phyloP scores from a whole-genome alignment of 2,329 filamentous ascomycete genomes.

The Scytalidium lignicola region DNA sequence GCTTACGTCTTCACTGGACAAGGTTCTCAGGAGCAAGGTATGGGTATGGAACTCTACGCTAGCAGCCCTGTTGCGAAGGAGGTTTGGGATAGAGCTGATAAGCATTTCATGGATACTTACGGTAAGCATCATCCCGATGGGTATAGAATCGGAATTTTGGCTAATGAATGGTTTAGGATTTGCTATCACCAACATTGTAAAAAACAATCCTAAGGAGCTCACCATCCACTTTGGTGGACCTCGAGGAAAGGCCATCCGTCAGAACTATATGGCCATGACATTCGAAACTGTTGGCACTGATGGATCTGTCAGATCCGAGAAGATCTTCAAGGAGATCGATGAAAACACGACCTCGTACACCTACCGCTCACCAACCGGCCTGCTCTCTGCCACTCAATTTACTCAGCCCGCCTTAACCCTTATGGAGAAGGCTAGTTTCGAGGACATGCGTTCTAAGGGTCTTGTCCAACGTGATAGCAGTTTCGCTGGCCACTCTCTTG shows the following conservation, averaged over 20 bases:
- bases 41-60: slow-evolving; percentile 98
- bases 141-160: not conserved
- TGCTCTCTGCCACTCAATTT: slow-evolving; percentile 96
- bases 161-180: slow-evolving; percentile 55
- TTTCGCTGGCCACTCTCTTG: slow-evolving; percentile 95
- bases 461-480: slow-evolving; percentile 94
- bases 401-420: slow-evolving; percentile 94
- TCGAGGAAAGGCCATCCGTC: slow-evolving; percentile 91
- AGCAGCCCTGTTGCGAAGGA: slow-evolving; percentile 93
- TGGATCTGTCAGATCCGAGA: slow-evolving; percentile 93
- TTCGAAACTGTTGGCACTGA: slow-evolving; percentile 96
- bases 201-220: slow-evolving; percentile 98
- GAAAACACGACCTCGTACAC: slow-evolving; percentile 95
- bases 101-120: slow-evolving; percentile 98
- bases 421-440: slow-evolving; percentile 99
- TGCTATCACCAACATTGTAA: slow-evolving; percentile 97
- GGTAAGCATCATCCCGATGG: slow-evolving; percentile 50
- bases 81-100: slow-evolving; percentile 96
- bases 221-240: slow-evolving; percentile 98
- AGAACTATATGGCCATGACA: slow-evolving; percentile 99
- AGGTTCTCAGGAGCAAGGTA: slow-evolving; percentile 96
- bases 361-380: slow-evolving; percentile 88
- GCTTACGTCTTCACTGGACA: slow-evolving; percentile 98
- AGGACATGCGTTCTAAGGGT: slow-evolving; percentile 97
- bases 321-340: slow-evolving; percentile 97